These are phyloP conservation scores for Diplodia mutila DNA, from an alignment of 2,329 filamentous ascomycete species.

Conservation along the genomic window DNA sequence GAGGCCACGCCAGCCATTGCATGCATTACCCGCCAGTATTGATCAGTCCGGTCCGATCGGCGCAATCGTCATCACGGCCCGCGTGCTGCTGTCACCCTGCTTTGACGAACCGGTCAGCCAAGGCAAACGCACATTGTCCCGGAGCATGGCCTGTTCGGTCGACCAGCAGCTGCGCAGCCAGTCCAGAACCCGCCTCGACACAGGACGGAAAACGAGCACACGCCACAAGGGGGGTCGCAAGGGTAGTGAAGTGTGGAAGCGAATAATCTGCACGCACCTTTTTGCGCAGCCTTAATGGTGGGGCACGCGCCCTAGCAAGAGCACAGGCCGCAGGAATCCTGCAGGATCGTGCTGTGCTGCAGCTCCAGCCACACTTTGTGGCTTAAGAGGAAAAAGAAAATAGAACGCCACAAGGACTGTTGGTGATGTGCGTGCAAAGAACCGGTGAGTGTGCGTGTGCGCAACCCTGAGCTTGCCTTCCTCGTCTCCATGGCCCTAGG, in stretches of 20 bases:
- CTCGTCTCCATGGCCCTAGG: too few relatives aligned
- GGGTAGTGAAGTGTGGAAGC: not conserved
- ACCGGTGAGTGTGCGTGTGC: not conserved
- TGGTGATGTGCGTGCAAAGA: not conserved
- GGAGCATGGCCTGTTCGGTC: too few relatives aligned
- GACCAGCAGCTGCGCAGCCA: too few relatives aligned
- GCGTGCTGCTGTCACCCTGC: not conserved
- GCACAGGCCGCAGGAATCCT: not conserved
- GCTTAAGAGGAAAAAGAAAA: not conserved
- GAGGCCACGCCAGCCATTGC: not conserved
- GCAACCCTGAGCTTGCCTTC: not conserved
- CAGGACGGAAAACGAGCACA: not conserved
- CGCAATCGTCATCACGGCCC: not conserved
- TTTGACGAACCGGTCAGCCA: not conserved
- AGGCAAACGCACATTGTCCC: slow-evolving; percentile 2
- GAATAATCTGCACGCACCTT: not conserved
- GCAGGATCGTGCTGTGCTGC: not conserved
- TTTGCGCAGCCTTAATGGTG: slow-evolving; percentile 10
- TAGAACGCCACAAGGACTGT: not conserved
- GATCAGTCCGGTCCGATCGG: not conserved
- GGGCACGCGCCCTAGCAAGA: not conserved
- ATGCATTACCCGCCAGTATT: not conserved
- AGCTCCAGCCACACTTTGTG: not conserved
- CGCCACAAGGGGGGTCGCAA: not conserved
- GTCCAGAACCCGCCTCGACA: not conserved